Evolutionary conservation across 129 eudicot genomes (phyloP).

Genomic region (Flaveria brownii): DNA sequence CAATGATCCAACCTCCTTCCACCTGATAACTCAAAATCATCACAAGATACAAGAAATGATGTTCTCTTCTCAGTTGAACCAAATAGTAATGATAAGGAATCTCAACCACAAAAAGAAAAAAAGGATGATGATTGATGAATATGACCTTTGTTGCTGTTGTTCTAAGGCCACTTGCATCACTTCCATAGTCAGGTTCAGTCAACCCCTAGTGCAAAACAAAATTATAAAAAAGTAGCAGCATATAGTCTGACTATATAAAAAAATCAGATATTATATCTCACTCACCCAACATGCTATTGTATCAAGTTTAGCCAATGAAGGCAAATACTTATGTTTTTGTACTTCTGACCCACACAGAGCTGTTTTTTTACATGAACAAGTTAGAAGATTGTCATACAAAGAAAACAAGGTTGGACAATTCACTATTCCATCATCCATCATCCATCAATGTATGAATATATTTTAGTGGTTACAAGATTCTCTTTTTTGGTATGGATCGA

Average conservation of each 20-base stretch:
- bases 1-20: slow-evolving; percentile 96
- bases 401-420: neutral
- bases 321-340: slow-evolving; percentile 83
- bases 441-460: slow-evolving; percentile 4
- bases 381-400: neutral
- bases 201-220: slow-evolving; percentile 52
- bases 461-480: too few relatives aligned
- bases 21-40: slow-evolving; percentile 51
- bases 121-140: slow-evolving; percentile 7
- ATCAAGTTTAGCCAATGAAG: slow-evolving; percentile 75
- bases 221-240: neutral
- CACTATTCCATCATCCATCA: slow-evolving; percentile 13
- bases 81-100: too few relatives aligned
- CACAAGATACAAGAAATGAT: neutral
- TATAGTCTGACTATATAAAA: neutral
- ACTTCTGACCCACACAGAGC: slow-evolving; percentile 82
- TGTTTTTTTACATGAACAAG: slow-evolving; percentile 39
- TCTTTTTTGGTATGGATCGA: neutral
- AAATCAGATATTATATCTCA: slow-evolving; percentile 20
- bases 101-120: slow-evolving; percentile 9
- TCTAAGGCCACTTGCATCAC: slow-evolving; percentile 92
- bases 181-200: slow-evolving; percentile 98
- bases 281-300: slow-evolving; percentile 93
- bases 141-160: slow-evolving; percentile 90
- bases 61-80: slow-evolving; percentile 1